A percentile compares a stretch with the other conserved stretches of the same genome.
Conservation (phyloP, 169 alveolate genomes). For the Eimeria maxima region DNA sequence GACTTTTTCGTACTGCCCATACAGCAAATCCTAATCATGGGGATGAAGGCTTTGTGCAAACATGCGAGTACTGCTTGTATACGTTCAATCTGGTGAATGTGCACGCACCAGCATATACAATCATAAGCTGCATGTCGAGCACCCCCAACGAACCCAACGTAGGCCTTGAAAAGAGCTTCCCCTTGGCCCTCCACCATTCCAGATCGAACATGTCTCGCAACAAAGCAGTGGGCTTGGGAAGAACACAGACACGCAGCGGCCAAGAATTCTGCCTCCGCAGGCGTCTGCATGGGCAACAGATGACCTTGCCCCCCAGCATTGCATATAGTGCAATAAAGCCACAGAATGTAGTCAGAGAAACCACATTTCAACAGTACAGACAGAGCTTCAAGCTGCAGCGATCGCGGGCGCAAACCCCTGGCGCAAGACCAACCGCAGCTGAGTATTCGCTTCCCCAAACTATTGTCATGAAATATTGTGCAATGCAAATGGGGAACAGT, state of each 20-base stretch:
- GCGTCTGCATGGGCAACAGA: conserved; percentile 66
- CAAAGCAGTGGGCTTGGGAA: conserved; percentile 81
- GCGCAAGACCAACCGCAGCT: not conserved
- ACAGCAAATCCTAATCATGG: not conserved
- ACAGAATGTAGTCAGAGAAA: not conserved
- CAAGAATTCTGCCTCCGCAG: conserved; percentile 68
- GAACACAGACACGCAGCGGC: conserved; percentile 76
- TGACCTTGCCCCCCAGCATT: not conserved
- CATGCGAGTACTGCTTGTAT: not conserved
- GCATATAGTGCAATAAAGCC: not conserved
- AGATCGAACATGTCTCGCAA: conserved; percentile 32
- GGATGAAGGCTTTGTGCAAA: not conserved
- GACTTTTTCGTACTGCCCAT: not conserved
- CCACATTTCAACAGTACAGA: not conserved
- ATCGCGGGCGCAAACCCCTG: not conserved
- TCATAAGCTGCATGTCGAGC: conserved; percentile 82
- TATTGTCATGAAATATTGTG: not conserved
- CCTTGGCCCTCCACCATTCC: conserved; percentile 78
- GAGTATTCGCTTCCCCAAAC: not conserved
- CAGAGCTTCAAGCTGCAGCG: not conserved
- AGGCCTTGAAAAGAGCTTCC: conserved; percentile 77
- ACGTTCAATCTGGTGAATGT: not conserved
- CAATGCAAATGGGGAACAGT: not conserved
- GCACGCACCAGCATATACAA: conserved; percentile 81
- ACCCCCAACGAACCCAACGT: conserved; percentile 75